Conservation (phyloP, 1,139 yeast species). For the Hyphopichia khmerensis region DNA sequence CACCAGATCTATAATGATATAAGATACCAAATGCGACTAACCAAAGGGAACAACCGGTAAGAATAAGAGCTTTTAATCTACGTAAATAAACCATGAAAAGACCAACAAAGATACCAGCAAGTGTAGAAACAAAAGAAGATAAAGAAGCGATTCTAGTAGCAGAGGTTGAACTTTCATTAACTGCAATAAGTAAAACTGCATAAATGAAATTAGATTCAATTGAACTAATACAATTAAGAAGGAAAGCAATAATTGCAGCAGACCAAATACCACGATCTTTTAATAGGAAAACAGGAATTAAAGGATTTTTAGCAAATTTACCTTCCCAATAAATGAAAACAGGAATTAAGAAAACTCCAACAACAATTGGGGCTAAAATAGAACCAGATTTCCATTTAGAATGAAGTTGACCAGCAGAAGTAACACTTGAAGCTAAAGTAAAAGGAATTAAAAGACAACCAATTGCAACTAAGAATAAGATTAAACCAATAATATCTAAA, state of each 20-base stretch:
- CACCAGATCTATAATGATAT: slow-evolving; percentile 32
- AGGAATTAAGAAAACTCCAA: slow-evolving; percentile 37
- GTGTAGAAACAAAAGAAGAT: slow-evolving; percentile 31
- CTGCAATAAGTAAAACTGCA: slow-evolving; percentile 35
- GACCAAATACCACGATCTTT: slow-evolving; percentile 40
- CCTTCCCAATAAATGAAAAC: slow-evolving; percentile 33
- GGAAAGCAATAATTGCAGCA: slow-evolving; percentile 25
- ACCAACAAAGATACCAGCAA: slow-evolving; percentile 34
- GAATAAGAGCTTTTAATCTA: slow-evolving; percentile 30
- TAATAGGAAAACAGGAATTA: slow-evolving; percentile 31
- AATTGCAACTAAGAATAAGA: slow-evolving; percentile 28
- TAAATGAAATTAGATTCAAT: slow-evolving; percentile 33
- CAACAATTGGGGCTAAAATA: slow-evolving; percentile 35
- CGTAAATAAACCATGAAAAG: slow-evolving; percentile 27
- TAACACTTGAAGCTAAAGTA: slow-evolving; percentile 17
- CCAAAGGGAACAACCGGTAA: slow-evolving; percentile 36
- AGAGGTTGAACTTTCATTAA: slow-evolving; percentile 28
- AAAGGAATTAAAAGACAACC: slow-evolving; percentile 41
- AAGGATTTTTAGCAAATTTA: slow-evolving; percentile 28
- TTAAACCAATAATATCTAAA: slow-evolving; percentile 33
- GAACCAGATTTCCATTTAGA: slow-evolving; percentile 29
- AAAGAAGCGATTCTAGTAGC: slow-evolving; percentile 36
- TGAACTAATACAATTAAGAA: slow-evolving; percentile 29
- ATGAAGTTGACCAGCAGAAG: slow-evolving; percentile 29
- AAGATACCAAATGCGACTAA: slow-evolving; percentile 35